Base-by-base conservation (phyloP, 352 stramenopile species). In the Elongisporangium undulatum region DNA sequence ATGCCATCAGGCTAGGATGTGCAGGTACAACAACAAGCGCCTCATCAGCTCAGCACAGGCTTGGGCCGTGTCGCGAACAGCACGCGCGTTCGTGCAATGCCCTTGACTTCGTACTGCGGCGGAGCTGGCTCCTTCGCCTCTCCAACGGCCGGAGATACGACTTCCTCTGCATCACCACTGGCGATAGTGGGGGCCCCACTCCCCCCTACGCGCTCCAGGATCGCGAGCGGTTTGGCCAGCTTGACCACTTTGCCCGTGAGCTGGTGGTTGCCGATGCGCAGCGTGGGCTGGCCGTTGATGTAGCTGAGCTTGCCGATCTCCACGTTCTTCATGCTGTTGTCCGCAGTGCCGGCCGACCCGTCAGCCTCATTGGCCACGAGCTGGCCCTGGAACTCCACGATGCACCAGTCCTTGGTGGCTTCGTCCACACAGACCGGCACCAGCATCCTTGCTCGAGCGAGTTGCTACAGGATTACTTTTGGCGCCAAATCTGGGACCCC, bases 251-350 rank as follows among this genome's bases (percentile, higher is more conserved):
- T 94, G 26, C 87, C 87, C 17, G 76, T 49, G 26, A 95, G 71
- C 24, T 94, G 74, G 66, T 95, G 87, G 65, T 90, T 93, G 51
- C 87, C 87, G 52, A 95, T 90, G 38, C 84, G 80, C 62, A 95
- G 64, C 59, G 83, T 94, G 3, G 87, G 79, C 34, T 85, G 79
- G 41, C 79, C 82, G 52, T 86, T 66, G 15, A 64, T 55, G 56
- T 86, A 92, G 45, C 85, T 78, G 39, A 95, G 69, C 59, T 74
- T 77, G 20, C 87, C 87, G 34, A 95, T 75, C 3, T 87, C 68
- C 4, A 87, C 55, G 53, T 64, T 61, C 19, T 63, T 58, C 60
- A 92, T 71, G 38, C 77, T 66, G 3, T 56, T 53, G 4, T 62
- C 71, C 15, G 69, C 51, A 5, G 45, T 29, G 1, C 53, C 63